Evolutionary conservation across 495 filamentous ascomycete genomes (phyloP), one percentile per base, ranked within the genome.

Genomic region (Glonium stellatum): DNA sequence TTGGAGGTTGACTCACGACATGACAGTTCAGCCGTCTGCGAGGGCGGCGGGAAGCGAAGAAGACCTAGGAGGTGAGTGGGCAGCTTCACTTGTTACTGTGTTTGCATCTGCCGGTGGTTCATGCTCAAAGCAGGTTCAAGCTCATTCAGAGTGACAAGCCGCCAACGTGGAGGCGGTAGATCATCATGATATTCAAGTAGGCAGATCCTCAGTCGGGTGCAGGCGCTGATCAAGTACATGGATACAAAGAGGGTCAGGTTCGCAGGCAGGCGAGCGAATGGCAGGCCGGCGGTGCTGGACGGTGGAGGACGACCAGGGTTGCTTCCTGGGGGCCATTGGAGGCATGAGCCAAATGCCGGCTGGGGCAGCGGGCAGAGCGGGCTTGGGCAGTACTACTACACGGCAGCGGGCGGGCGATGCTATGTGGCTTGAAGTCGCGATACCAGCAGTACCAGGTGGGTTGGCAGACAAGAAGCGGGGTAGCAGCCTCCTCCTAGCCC

Each of bases 121-220:
- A 62, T 60, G 51, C 56, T 67, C 57, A 21, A 55, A 52, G 39
- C 49, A 8, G 46, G 39, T 21, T 56, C 65, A 59, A 47, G 22
- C 21, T 22, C 34, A 39, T n/a, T 46, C 37, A 57, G 11, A 36
- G 54, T 55, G 54, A 19, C 48, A 44, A 54, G 39, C 50, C 15
- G 47, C 58, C 65, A 64, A 34, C 34, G 44, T 54, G 58, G 54
- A 58, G 61, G 65, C 57, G 59, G 65, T 65, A 59, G 58, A 68
- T 64, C 58, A 60, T 65, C 39, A 68, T 68, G 65, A 65, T 68
- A 68, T 65, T 62, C 58, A 65, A 62, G 62, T 57, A 62, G 65
- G 61, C 56, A 59, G 65, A 62, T 68, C 44, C 58, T 18, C 53
- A 21, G 53, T 55, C 65, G 55, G 65, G 65, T 63, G 61, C 48